Percentiles rank a stretch among this genome's conserved stretches.
phyloP scores from a whole-genome alignment of 2,329 filamentous ascomycete species.

The Aureobasidium sp. region DNA sequence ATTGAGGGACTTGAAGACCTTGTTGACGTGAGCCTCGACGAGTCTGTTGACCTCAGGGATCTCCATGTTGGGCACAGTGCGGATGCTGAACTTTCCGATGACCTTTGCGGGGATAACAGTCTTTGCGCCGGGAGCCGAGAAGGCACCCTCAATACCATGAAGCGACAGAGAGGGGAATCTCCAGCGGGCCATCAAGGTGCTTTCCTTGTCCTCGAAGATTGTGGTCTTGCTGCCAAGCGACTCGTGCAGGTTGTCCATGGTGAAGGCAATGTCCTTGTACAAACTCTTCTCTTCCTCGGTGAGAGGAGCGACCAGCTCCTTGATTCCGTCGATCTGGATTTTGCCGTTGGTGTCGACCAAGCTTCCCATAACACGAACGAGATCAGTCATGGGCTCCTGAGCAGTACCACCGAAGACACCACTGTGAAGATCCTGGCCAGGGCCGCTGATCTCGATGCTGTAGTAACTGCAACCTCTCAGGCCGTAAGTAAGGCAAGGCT shows the following conservation, averaged over 20 bases:
- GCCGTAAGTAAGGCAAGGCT: constrained; percentile 95
- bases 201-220: constrained; percentile 82
- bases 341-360: constrained; percentile 86
- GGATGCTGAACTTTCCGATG: constrained; percentile 95
- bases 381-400: constrained; percentile 97
- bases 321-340: constrained; percentile 89
- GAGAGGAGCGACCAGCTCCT: constrained; percentile 83
- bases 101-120: constrained; percentile 98
- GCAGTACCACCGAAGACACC: constrained; percentile 95
- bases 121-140: constrained; percentile 88
- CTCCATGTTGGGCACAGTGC: constrained; percentile 96
- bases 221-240: constrained; percentile 82
- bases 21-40: constrained; percentile 75
- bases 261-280: constrained; percentile 88
- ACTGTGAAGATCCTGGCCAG: constrained; percentile 88
- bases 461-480: constrained; percentile 98
- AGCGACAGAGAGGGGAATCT: constrained; percentile 87
- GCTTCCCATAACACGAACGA: constrained; percentile 70
- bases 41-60: constrained; percentile 77
- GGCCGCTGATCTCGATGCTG: constrained; percentile 79
- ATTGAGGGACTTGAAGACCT: constrained; percentile 74
- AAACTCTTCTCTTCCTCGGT: constrained; percentile 77
- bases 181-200: constrained; percentile 93
- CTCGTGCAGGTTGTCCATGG: constrained; percentile 91
- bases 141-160: constrained; percentile 92